phyloP scores from a whole-genome alignment of 129 eudicot species.

The Artemisia argyi region DNA sequence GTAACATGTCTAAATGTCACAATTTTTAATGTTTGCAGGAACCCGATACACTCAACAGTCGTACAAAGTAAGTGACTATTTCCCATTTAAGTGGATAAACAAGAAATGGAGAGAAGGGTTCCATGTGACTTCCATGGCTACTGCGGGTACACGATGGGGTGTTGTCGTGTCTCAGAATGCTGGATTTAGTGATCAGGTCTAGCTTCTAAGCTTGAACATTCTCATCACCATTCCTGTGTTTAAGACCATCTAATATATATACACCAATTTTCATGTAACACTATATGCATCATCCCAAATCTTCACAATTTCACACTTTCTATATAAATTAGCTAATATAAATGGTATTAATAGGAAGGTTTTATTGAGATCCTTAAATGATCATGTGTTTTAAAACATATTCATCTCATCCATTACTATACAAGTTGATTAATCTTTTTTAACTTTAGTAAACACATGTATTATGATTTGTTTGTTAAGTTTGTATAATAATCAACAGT shows the following conservation, averaged over 20 bases:
- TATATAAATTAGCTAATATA: too few species aligned
- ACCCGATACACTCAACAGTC: slow-evolving; percentile 76
- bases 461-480: too few species aligned
- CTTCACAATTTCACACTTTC: too few species aligned
- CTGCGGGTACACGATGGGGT: slow-evolving; percentile 80
- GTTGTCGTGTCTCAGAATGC: slow-evolving; percentile 87
- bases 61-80: slow-evolving; percentile 78
- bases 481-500: background rate
- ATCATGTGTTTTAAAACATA: too few species aligned
- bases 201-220: background rate
- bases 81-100: slow-evolving; percentile 86
- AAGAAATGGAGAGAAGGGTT: slow-evolving; percentile 92
- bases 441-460: too few species aligned
- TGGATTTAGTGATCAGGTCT: slow-evolving; percentile 77
- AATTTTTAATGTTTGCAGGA: slow-evolving; percentile 37
- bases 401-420: too few species aligned
- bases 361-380: too few species aligned
- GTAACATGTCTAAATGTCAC: background rate
- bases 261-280: too few species aligned
- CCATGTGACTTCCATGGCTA: slow-evolving; percentile 87
- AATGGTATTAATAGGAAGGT: too few species aligned
- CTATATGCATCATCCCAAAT: too few species aligned
- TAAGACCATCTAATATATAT: too few species aligned
- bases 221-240: background rate
- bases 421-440: too few species aligned